Percentiles rank a stretch among this genome's conserved stretches.
phyloP scores from a whole-genome alignment of 139 green algal species.

The Ettlia oleoabundans region DNA sequence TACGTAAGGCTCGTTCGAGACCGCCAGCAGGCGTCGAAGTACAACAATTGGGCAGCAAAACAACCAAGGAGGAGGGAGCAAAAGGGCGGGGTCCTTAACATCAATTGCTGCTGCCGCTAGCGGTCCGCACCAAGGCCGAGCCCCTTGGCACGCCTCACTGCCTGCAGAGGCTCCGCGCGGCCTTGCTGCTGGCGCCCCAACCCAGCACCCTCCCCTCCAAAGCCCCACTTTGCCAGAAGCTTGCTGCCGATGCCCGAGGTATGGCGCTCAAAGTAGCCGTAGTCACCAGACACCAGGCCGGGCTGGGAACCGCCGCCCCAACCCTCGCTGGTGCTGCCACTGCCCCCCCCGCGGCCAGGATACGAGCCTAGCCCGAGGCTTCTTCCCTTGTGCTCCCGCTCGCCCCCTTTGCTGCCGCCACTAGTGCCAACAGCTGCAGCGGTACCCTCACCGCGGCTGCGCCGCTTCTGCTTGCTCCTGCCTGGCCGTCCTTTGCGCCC shows the following conservation, averaged over 20 bases:
- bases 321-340: background rate
- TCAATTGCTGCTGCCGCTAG: background rate
- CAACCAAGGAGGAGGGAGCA: background rate
- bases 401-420: background rate
- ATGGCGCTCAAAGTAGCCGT: conserved; percentile 77
- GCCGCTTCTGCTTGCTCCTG: conserved; percentile 30
- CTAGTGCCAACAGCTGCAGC: background rate
- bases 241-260: conserved; percentile 74
- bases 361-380: background rate
- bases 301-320: conserved; percentile 9
- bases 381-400: background rate
- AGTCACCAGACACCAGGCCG: conserved; percentile 36
- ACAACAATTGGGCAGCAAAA: background rate
- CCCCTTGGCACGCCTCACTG: conserved; percentile 55
- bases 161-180: conserved; percentile 64
- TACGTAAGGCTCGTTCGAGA: too few relatives aligned
- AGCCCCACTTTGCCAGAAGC: conserved; percentile 78
- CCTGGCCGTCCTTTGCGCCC: conserved; percentile 21
- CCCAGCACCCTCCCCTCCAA: conserved; percentile 57
- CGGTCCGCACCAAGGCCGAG: conserved; percentile 59
- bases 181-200: conserved; percentile 61
- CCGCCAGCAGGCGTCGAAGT: too few relatives aligned
- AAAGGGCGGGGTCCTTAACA: too few relatives aligned
- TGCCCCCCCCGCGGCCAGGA: too few relatives aligned
- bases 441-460: background rate